A percentile compares a stretch with the other conserved stretches of the same genome.
Conservation (phyloP, 176 grass and related monocot species). For the Secale cereale region DNA sequence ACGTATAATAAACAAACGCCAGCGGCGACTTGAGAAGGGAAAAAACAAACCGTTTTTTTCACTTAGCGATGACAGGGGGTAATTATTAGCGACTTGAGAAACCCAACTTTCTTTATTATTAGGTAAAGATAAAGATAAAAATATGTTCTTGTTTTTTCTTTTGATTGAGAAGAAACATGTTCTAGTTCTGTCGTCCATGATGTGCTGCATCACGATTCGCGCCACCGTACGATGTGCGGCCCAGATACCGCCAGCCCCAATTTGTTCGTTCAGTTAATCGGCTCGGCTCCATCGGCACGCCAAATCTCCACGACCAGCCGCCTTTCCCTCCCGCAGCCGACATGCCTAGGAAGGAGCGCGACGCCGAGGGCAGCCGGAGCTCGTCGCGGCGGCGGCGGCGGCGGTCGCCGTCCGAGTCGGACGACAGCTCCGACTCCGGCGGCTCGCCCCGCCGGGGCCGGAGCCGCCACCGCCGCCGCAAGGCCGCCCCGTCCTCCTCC, state of each 20-base stretch:
- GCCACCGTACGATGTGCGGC: not conserved
- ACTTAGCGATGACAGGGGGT: no score
- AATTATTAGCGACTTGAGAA: no score
- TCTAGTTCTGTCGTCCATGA: not conserved
- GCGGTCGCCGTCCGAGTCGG: constrained; percentile 41
- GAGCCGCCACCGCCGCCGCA: constrained; percentile 34
- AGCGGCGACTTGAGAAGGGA: no score
- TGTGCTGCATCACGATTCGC: not conserved
- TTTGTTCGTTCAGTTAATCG: not conserved
- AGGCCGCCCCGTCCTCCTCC: constrained; percentile 42
- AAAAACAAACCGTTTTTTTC: no score
- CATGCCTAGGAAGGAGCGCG: constrained; percentile 48
- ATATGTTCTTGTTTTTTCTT: no score
- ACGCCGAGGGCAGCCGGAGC: constrained; percentile 4
- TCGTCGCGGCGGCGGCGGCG: constrained; percentile 40
- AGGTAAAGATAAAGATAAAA: no score
- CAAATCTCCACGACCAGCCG: not conserved
- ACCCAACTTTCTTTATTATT: no score
- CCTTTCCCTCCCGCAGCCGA: constrained; percentile 5
- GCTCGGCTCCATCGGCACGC: not conserved
- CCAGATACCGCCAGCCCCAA: not conserved
- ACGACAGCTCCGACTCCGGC: constrained; percentile 12
- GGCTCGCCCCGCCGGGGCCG: constrained; percentile 25
- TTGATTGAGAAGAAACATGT: no score
- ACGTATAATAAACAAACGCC: no score